A percentile compares a stretch with the other conserved stretches of the same genome.
Evolutionary conservation across 1,284 basidiomycete species (phyloP).

Genomic region (Apiotrichum mycotoxinovorans): DNA sequence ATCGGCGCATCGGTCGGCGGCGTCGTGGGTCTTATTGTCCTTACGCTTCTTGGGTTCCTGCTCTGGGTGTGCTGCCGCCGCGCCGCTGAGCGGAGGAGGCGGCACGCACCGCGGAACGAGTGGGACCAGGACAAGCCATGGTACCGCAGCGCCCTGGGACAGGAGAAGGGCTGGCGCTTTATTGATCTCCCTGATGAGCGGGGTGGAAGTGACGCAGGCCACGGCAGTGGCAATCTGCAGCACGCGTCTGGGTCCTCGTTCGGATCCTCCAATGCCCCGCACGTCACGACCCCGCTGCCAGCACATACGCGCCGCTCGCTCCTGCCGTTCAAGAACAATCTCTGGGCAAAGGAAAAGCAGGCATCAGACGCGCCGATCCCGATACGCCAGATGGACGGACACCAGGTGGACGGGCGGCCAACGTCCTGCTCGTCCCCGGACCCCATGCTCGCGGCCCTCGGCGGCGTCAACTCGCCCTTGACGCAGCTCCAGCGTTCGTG

Average conservation of each 20-base stretch:
- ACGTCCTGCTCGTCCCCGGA: constrained; percentile 5
- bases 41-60: constrained; percentile 10
- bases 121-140: constrained; percentile 9
- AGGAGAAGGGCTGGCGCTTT: constrained; percentile 14
- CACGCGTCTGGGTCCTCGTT: constrained; percentile 10
- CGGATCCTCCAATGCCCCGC: constrained; percentile 2
- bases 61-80: constrained; percentile 10
- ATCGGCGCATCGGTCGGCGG: constrained; percentile 12
- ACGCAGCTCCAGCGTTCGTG: constrained; percentile 8
- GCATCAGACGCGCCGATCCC: constrained; percentile 1
- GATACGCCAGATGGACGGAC: not conserved
- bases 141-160: constrained; percentile 5
- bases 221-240: not conserved
- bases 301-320: constrained; percentile 10
- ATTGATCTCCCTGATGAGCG: constrained; percentile 1
- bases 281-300: not conserved
- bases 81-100: not conserved
- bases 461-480: constrained; percentile 9
- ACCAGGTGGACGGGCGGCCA: no score
- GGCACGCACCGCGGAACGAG: not conserved
- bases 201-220: not conserved
- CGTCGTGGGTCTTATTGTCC: constrained; percentile 6
- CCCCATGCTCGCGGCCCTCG: constrained; percentile 15
- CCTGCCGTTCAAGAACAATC: constrained; percentile 9
- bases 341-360: constrained; percentile 3